Conservation (phyloP, 73 alveolate genomes). For the Paraurostyla sp. region DNA sequence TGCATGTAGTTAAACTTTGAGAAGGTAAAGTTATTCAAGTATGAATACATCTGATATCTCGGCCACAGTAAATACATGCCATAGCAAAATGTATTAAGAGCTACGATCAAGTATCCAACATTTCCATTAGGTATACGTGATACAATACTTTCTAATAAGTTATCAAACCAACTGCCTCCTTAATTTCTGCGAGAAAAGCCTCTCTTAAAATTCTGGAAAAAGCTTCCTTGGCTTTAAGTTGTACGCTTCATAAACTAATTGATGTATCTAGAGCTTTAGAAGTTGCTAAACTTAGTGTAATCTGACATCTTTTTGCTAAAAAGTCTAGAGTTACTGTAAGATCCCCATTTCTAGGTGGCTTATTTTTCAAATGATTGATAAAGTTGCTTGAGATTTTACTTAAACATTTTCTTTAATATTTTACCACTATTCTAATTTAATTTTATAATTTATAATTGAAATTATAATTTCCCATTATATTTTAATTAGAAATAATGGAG, state of each 20-base stretch:
- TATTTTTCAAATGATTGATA: neutral
- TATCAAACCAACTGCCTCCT: slow-evolving; percentile 22
- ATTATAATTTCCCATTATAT: neutral
- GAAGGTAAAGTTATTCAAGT: slow-evolving; percentile 73
- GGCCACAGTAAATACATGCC: slow-evolving; percentile 73
- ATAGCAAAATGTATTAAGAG: slow-evolving; percentile 67
- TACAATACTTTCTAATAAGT: neutral
- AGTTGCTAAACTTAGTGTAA: neutral
- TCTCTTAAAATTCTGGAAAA: slow-evolving; percentile 8
- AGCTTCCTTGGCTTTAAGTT: neutral
- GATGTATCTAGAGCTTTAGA: neutral
- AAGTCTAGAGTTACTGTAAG: neutral
- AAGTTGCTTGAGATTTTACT: neutral
- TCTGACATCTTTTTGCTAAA: neutral
- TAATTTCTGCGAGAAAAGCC: slow-evolving; percentile 11
- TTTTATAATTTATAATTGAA: slow-evolving; percentile 14
- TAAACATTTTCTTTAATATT: slow-evolving; percentile 20
- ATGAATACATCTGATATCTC: slow-evolving; percentile 64
- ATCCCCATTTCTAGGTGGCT: no score
- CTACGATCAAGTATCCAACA: slow-evolving; percentile 58
- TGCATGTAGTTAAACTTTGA: slow-evolving; percentile 53
- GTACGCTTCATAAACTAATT: neutral
- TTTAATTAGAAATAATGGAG: neutral
- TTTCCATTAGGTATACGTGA: slow-evolving; percentile 64
- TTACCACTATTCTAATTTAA: no score